Evolutionary conservation across 2,329 filamentous ascomycete genomes (phyloP).

Genomic region (Xylaria digitata): DNA sequence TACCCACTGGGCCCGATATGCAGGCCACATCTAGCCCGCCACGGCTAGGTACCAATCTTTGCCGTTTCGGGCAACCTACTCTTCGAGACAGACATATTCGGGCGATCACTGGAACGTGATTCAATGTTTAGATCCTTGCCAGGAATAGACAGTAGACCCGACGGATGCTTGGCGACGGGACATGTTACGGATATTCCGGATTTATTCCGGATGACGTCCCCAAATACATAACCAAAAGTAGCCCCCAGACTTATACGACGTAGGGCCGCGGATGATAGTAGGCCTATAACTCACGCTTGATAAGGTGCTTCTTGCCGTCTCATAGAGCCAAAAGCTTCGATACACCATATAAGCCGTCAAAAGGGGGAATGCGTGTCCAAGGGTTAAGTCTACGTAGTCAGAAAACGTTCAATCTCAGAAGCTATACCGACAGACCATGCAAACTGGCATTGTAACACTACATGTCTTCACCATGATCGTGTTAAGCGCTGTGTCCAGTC

Average conservation of each 20-base stretch:
- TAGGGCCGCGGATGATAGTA: slow-evolving; percentile 19
- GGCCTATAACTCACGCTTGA: slow-evolving; percentile 6
- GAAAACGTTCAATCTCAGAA: slow-evolving; percentile 19
- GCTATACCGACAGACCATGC: slow-evolving; percentile 29
- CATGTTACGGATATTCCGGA: slow-evolving; percentile 36
- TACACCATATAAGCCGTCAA: slow-evolving; percentile 13
- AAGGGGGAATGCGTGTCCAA: slow-evolving; percentile 14
- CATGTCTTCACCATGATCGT: slow-evolving; percentile 34
- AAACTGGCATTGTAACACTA: slow-evolving; percentile 40
- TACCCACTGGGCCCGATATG: slow-evolving; percentile 47
- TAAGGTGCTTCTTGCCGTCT: slow-evolving; percentile 1
- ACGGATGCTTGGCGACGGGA: slow-evolving; percentile 35
- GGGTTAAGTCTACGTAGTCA: slow-evolving; percentile 26
- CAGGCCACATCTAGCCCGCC: slow-evolving; percentile 49
- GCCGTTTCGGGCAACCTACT: slow-evolving; percentile 44
- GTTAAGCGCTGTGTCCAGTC: slow-evolving; percentile 36
- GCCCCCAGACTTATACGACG: slow-evolving; percentile 10
- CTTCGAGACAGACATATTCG: slow-evolving; percentile 47
- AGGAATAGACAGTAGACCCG: slow-evolving; percentile 41
- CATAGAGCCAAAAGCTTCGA: slow-evolving; percentile 7
- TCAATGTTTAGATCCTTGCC: slow-evolving; percentile 47
- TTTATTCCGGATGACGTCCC: slow-evolving; percentile 35
- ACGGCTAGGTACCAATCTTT: slow-evolving; percentile 48
- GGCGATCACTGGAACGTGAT: slow-evolving; percentile 51
- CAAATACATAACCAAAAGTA: slow-evolving; percentile 22